Evolutionary conservation across 768 basidiomycete genomes (phyloP), one percentile per base, ranked within the genome.

Genomic region (Rhizopogon vinicolor): DNA sequence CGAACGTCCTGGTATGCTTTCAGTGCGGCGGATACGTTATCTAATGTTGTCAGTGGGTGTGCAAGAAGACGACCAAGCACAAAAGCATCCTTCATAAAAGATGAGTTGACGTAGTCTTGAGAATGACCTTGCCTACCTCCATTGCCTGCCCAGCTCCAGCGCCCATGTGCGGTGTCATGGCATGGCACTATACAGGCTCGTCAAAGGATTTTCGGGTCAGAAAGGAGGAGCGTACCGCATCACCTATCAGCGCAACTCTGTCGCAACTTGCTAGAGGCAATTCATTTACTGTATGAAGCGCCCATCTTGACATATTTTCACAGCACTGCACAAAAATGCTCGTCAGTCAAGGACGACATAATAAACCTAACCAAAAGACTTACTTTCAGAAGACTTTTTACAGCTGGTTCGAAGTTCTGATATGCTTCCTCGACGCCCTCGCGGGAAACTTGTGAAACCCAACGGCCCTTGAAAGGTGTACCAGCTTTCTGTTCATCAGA

Each of bases 231-330:
- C 68, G 43, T 55, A 75, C 75, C 6, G 80, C 72, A 60, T 82
- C 80, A 18, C 79, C 80, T 5, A 75, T 61, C 16, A 83, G 66
- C 3, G 74, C 74, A 3, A 80, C 72, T 5, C 68, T 61, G 13
- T 69, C 72, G 13, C 58, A 60, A 1, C 72, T 70, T 55, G 68
- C 78, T 4, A 63, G 65, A 0, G 71, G 66, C 10, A 81, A 60
- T 10, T 69, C 68, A 9, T 66, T 67, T 13, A 81, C 58, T 19
- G 65, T 65, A 52, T 75, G 72, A 18, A 80, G 64, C 5, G 72
- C 70, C 75, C 78, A 80, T 59, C 64, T 71, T 22, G 65, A 69
- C 2, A 72, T 64, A 13, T 62, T 56, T 13, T 68, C 61, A 29
- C 71, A 66, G 52, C 66, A 68, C 73, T 75, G 54, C 19, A 22